Evolutionary conservation across 2,329 filamentous ascomycete species (phyloP), one percentile per base, ranked within the genome.

Genomic region (Beauveria medogensis): DNA sequence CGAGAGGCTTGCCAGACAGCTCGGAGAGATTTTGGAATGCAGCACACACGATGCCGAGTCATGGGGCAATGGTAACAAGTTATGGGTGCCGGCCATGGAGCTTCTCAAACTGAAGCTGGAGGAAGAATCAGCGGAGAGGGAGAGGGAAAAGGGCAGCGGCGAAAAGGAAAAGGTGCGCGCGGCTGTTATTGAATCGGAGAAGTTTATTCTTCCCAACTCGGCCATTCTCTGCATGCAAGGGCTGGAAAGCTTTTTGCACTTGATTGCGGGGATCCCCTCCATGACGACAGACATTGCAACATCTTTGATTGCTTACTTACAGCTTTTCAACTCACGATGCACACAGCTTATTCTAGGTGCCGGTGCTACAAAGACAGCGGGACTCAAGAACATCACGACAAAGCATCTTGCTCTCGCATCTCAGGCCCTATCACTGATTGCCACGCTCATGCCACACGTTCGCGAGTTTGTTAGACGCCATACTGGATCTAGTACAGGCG

Each of bases 271-370:
- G 37, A 93, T 97, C 61, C 93, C 94, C 1, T 93, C 89, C 63
- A 92, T 97, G 85, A 90, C 91, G 1, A 80, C 87, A 2, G 92
- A 97, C 62, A 87, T 97, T 58, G 89, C 91, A 0, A 79, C 83
- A 3, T 88, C 87, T 0, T 82, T 99, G 12, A 79, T 97, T 47
- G 88, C 94, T 24, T 96, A 95, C 69, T 81, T 97, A 16, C 90
- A 94, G 65, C 81, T 96, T 4, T 99, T 97, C 80, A 97, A 99
- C 73, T 97, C 92, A 2, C 88, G 94, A 22, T 92, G 92, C 62
- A 95, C 90, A n/a, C 94, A 99, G 71, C 83, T 99, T 62, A 97
- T 99, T 65, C 85, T 99, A 7, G 94, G 94, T 1, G 94, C 94
- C 1, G 94, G 94, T 5, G 94, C 94, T 4, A 97, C 91, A 5